A percentile compares a stretch with the other conserved stretches of the same genome.
phyloP scores from a whole-genome alignment of 441 rosid species.

The Populus hybrid region DNA sequence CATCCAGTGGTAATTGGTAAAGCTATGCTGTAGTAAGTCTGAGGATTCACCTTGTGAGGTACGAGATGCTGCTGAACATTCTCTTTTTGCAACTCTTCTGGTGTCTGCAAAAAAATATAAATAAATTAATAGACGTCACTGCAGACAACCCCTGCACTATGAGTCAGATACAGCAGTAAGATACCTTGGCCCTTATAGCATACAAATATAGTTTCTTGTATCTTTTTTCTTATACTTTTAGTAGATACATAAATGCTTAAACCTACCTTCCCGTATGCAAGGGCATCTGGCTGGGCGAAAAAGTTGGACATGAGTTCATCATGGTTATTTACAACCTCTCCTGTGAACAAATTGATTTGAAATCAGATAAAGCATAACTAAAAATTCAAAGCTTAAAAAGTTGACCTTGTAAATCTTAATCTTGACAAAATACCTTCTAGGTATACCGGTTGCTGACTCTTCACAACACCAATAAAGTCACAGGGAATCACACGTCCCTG shows the following conservation, averaged over 20 bases:
- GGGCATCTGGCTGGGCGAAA: constrained; percentile 98
- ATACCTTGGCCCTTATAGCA: neutral
- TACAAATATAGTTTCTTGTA: neutral
- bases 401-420: neutral
- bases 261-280: constrained; percentile 92
- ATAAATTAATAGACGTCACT: constrained; percentile 8
- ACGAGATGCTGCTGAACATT: constrained; percentile 67
- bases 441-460: constrained; percentile 92
- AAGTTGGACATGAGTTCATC: constrained; percentile 99
- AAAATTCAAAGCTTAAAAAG: constrained; percentile 14
- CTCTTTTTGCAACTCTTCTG: constrained; percentile 76
- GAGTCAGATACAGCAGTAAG: neutral
- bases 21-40: constrained; percentile 10
- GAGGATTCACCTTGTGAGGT: constrained; percentile 77
- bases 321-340: constrained; percentile 89
- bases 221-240: neutral
- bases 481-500: constrained; percentile 95
- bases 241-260: neutral
- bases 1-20: neutral
- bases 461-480: constrained; percentile 82
- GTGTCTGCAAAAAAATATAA: constrained; percentile 47
- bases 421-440: constrained; percentile 51
- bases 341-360: constrained; percentile 34
- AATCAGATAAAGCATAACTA: neutral
- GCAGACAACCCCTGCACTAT: constrained; percentile 3